Evolutionary conservation across 2,329 filamentous ascomycete species (phyloP).

Genomic region (Microdochium bolleyi): DNA sequence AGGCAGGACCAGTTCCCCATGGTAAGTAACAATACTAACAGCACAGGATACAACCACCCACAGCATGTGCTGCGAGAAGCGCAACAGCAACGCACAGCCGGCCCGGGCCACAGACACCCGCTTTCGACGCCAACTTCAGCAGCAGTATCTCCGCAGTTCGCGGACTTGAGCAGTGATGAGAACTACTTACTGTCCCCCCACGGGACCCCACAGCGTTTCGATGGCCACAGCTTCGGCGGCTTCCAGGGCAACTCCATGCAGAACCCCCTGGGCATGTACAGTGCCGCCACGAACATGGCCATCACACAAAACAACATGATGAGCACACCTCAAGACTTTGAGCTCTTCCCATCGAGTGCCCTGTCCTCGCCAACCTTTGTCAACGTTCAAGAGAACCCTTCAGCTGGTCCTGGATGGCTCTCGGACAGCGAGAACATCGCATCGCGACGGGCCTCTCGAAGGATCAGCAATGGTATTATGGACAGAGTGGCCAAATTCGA

Average conservation of each 20-base stretch:
- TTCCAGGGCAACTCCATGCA: constrained; percentile 14
- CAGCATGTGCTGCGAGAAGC: constrained; percentile 84
- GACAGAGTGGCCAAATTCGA: constrained; percentile 55
- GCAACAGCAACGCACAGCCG: constrained; percentile 79
- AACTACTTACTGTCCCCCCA: constrained; percentile 50
- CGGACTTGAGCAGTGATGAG: constrained; percentile 33
- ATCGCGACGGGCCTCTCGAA: constrained; percentile 32
- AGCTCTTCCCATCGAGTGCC: constrained; percentile 37
- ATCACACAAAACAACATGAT: constrained; percentile 30
- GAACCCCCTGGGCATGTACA: constrained; percentile 39
- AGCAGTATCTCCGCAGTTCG: constrained; percentile 14
- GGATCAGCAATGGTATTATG: constrained; percentile 54
- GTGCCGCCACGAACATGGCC: constrained; percentile 9
- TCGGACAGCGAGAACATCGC: constrained; percentile 38
- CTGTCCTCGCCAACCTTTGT: constrained; percentile 43
- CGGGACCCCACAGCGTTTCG: constrained; percentile 46
- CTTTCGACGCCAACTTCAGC: constrained; percentile 13
- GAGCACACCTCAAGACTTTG: constrained; percentile 37
- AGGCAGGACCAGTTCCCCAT: constrained; percentile 37
- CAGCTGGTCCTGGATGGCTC: constrained; percentile 35
- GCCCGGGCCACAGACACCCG: constrained; percentile 52
- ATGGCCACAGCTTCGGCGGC: constrained; percentile 34
- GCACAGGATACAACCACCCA: constrained; percentile 47
- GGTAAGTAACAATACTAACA: constrained; percentile 48
- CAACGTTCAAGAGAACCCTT: constrained; percentile 39